A percentile compares a stretch with the other conserved stretches of the same genome.
phyloP scores from a whole-genome alignment of 1,139 yeast genomes.

The Candida sojae region DNA sequence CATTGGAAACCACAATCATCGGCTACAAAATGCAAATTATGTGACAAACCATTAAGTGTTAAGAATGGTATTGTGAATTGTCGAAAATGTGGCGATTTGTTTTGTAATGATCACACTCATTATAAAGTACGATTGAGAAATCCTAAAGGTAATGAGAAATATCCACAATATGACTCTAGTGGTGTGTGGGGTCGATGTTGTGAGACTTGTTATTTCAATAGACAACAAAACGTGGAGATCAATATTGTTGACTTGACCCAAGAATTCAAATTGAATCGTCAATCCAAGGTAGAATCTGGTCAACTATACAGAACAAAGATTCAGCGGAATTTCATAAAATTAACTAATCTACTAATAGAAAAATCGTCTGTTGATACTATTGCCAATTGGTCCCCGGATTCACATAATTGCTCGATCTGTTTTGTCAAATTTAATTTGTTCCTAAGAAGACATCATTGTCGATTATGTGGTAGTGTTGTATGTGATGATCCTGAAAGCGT shows the following conservation, averaged over 20 bases:
- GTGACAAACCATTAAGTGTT: slow-evolving; percentile 43
- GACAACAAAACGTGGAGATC: slow-evolving; percentile 40
- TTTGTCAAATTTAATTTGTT: slow-evolving; percentile 55
- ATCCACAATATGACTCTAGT: slow-evolving; percentile 31
- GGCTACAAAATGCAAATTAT: slow-evolving; percentile 39
- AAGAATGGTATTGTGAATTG: slow-evolving; percentile 61
- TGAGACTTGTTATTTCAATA: slow-evolving; percentile 53
- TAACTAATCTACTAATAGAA: slow-evolving; percentile 27
- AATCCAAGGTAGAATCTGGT: slow-evolving; percentile 36
- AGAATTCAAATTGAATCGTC: slow-evolving; percentile 44
- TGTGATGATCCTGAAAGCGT: slow-evolving; percentile 62
- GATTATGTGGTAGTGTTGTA: slow-evolving; percentile 79
- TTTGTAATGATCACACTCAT: slow-evolving; percentile 65
- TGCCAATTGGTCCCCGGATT: slow-evolving; percentile 66
- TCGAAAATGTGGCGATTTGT: slow-evolving; percentile 71
- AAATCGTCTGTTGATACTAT: slow-evolving; percentile 7
- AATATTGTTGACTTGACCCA: slow-evolving; percentile 51
- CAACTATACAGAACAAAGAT: slow-evolving; percentile 56
- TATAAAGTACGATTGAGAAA: slow-evolving; percentile 50
- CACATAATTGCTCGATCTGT: slow-evolving; percentile 66
- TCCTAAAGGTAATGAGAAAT: slow-evolving; percentile 32
- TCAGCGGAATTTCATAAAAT: slow-evolving; percentile 62
- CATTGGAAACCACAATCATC: slow-evolving; percentile 65
- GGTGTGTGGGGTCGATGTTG: slow-evolving; percentile 80
- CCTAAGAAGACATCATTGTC: slow-evolving; percentile 81